Conservation (phyloP, 2,329 filamentous ascomycete genomes). For the Cadophora luteo-olivacea region DNA sequence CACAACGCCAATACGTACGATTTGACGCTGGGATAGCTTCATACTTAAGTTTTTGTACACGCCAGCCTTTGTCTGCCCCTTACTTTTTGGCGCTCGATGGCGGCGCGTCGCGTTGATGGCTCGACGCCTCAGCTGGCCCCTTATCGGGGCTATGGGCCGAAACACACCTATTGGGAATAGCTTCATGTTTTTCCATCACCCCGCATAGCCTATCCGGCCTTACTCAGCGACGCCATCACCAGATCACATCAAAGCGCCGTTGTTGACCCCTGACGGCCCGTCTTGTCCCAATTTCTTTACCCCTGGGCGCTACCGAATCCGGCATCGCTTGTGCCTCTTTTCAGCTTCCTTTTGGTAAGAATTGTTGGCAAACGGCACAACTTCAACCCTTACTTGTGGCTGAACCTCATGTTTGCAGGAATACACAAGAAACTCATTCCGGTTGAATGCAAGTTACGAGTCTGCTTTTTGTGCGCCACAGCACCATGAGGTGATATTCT, state of each 20-base stretch:
- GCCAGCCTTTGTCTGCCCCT: neutral
- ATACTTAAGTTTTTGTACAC: neutral
- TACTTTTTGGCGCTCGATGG: neutral
- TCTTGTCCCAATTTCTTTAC: conserved; percentile 10
- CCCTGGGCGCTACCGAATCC: conserved; percentile 13
- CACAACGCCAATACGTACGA: neutral
- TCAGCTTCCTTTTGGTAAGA: conserved; percentile 15
- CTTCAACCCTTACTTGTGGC: conserved; percentile 4
- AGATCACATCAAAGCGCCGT: conserved; percentile 7
- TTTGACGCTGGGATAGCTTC: neutral
- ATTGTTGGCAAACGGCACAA: conserved; percentile 8
- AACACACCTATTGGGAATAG: neutral
- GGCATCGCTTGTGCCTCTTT: neutral
- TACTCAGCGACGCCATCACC: conserved; percentile 12
- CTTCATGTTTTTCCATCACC: neutral
- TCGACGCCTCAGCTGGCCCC: neutral
- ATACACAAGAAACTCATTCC: neutral
- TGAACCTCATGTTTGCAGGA: neutral
- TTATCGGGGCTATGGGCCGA: neutral
- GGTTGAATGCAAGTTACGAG: conserved; percentile 8
- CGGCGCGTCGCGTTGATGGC: conserved; percentile 3
- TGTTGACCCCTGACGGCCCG: conserved; percentile 9
- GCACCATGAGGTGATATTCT: neutral
- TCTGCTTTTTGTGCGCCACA: neutral
- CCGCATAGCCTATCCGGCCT: neutral